These are phyloP conservation scores for Candida palmyrensis DNA, from an alignment of 805 yeast genomes.

Conservation along the genomic window DNA sequence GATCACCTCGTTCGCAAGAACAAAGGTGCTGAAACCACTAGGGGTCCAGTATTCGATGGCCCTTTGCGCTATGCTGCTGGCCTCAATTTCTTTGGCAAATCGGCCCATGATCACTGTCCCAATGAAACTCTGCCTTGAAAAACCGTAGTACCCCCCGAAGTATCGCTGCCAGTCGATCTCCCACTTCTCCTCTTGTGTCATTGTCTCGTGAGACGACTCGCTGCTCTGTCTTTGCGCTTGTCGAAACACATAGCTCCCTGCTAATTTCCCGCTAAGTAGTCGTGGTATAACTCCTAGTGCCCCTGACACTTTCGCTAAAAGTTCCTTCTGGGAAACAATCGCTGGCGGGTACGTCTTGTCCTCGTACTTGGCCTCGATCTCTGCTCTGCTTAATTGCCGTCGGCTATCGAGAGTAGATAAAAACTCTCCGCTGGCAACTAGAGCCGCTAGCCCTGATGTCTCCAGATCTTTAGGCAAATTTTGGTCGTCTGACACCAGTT, in stretches of 20 bases:
- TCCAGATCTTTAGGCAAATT: background rate
- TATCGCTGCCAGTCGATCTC: conserved; percentile 41
- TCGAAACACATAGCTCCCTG: conserved; percentile 44
- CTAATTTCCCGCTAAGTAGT: conserved; percentile 38
- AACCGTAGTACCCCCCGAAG: conserved; percentile 58
- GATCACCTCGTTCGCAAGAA: conserved; percentile 60
- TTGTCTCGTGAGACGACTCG: conserved; percentile 34
- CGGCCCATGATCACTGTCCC: conserved; percentile 36
- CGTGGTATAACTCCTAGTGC: conserved; percentile 28
- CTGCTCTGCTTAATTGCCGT: conserved; percentile 9
- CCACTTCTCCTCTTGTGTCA: conserved; percentile 45
- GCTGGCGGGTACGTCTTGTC: conserved; percentile 16
- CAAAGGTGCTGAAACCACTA: conserved; percentile 50
- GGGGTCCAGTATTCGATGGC: conserved; percentile 60
- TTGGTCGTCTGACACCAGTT: background rate
- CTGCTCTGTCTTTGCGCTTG: conserved; percentile 40
- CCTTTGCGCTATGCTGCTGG: conserved; percentile 25
- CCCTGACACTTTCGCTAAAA: conserved; percentile 23
- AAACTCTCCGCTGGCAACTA: conserved; percentile 8
- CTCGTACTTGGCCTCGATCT: conserved; percentile 11
- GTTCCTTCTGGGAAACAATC: conserved; percentile 22
- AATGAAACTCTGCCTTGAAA: conserved; percentile 49
- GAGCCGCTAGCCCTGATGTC: conserved; percentile 2
- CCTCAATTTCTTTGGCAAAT: conserved; percentile 24
- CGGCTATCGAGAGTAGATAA: conserved; percentile 11